Percentiles rank a stretch among this genome's conserved stretches.
Evolutionary conservation across 106 monocot species (phyloP).

Genomic region (Allium fistulosum): DNA sequence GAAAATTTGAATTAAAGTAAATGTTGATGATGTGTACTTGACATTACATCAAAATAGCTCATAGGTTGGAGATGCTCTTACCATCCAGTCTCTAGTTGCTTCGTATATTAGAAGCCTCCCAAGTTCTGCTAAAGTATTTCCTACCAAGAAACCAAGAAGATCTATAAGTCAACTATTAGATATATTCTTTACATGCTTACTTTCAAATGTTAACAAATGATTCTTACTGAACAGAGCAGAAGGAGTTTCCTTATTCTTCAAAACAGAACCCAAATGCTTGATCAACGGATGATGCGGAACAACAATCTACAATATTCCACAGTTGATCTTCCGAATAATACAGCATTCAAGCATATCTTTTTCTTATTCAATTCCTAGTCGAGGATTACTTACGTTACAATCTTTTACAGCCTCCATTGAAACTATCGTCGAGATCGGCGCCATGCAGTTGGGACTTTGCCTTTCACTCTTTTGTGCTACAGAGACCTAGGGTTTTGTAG

Average conservation of each 20-base stretch:
- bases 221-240: conserved; percentile 80
- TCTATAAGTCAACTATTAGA: no score
- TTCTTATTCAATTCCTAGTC: no score
- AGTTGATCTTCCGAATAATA: background rate
- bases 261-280: conserved; percentile 93
- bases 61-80: no score
- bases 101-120: conserved; percentile 92
- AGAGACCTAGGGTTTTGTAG: conserved; percentile 14
- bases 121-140: conserved; percentile 85
- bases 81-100: conserved; percentile 96
- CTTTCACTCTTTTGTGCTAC: conserved; percentile 1
- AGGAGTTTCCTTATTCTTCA: conserved; percentile 82
- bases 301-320: conserved; percentile 40
- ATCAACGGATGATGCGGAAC: conserved; percentile 91
- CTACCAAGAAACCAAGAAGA: conserved; percentile 12
- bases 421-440: conserved; percentile 3
- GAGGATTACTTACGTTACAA: conserved; percentile 10
- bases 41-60: no score
- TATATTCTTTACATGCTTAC: no score
- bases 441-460: conserved; percentile 5
- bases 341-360: conserved; percentile 17
- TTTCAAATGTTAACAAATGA: background rate
- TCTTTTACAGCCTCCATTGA: conserved; percentile 21
- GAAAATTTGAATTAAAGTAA: no score
- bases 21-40: no score